Percentiles rank a stretch among this genome's conserved stretches.
Conservation (phyloP, 306 rosid species). For the Datisca glomerata region DNA sequence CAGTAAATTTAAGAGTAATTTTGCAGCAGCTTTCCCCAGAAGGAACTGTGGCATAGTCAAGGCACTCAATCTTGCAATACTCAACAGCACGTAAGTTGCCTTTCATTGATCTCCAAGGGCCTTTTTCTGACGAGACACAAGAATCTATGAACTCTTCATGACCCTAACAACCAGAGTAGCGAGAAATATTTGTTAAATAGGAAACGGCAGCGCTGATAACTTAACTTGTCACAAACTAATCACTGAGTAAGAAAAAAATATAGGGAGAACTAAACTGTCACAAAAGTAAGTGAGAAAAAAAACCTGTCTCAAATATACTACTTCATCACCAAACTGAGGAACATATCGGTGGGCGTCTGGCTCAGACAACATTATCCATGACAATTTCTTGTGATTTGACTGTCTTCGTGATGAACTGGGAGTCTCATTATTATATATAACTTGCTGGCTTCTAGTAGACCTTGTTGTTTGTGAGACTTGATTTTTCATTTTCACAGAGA, state of each 20-base stretch:
- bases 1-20: slow-evolving; percentile 44
- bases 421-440: slow-evolving; percentile 17
- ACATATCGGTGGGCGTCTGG: slow-evolving; percentile 59
- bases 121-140: slow-evolving; percentile 4
- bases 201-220: no score
- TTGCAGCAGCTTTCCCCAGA: slow-evolving; percentile 86
- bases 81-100: slow-evolving; percentile 40
- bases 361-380: slow-evolving; percentile 69
- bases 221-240: no score
- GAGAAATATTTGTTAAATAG: slow-evolving; percentile 9
- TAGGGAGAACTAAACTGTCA: not conserved
- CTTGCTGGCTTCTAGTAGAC: slow-evolving; percentile 28
- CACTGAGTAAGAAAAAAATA: slow-evolving; percentile 13
- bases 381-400: slow-evolving; percentile 34
- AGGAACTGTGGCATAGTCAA: slow-evolving; percentile 41
- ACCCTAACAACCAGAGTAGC: slow-evolving; percentile 45
- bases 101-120: slow-evolving; percentile 36
- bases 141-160: slow-evolving; percentile 48
- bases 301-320: slow-evolving; percentile 79
- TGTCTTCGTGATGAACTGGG: slow-evolving; percentile 24
- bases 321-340: slow-evolving; percentile 91
- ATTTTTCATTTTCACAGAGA: no score
- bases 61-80: slow-evolving; percentile 60
- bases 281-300: slow-evolving; percentile 7
- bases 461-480: slow-evolving; percentile 36